Percentiles rank a stretch among this genome's conserved stretches.
These are phyloP conservation scores for Brasilioporus rufonigricans DNA, from an alignment of 768 basidiomycete species.

Conservation along the genomic window DNA sequence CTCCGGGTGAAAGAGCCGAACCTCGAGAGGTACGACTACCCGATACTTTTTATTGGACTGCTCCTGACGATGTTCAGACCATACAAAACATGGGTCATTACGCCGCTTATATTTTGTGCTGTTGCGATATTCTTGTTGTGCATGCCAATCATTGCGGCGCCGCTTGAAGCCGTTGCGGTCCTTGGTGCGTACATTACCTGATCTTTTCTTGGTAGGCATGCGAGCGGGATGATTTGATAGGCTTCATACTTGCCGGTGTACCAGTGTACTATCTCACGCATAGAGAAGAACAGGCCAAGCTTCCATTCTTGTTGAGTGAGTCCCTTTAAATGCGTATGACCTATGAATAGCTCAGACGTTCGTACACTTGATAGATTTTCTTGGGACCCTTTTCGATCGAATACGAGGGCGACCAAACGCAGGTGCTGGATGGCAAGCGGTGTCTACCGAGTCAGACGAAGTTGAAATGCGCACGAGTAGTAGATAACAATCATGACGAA, in stretches of 20 bases:
- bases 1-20: constrained; percentile 88
- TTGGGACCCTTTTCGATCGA: constrained; percentile 42
- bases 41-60: neutral
- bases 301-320: constrained; percentile 38
- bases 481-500: neutral
- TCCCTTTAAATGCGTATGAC: neutral
- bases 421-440: constrained; percentile 73
- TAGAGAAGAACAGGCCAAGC: constrained; percentile 40
- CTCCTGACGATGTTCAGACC: constrained; percentile 51
- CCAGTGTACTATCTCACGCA: constrained; percentile 79
- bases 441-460: constrained; percentile 63
- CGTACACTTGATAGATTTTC: no score
- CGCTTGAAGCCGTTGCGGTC: constrained; percentile 82
- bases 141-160: constrained; percentile 95
- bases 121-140: constrained; percentile 63
- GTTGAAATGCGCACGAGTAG: constrained; percentile 52
- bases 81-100: constrained; percentile 89
- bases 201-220: no score
- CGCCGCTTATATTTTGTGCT: constrained; percentile 85
- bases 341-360: no score
- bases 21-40: constrained; percentile 60
- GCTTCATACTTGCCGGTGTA: constrained; percentile 74
- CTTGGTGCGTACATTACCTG: constrained; percentile 75
- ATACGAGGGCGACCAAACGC: constrained; percentile 50
- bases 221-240: constrained; percentile 36